Percentiles rank a stretch among this genome's conserved stretches.
Conservation (phyloP, 148 eudicot genomes). For the Talinum fruticosum region DNA sequence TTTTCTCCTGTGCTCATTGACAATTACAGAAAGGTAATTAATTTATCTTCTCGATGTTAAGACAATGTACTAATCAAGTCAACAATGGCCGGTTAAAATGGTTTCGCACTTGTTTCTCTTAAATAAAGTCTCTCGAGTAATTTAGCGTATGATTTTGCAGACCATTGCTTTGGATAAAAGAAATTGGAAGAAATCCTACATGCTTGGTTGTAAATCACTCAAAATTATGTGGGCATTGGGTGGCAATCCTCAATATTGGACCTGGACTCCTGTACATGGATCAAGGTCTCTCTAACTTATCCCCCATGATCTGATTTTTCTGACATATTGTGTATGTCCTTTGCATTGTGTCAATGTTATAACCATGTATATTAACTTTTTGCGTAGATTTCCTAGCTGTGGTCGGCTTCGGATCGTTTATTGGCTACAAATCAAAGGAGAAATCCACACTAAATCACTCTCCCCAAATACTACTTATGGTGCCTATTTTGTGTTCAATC, state of each 20-base stretch:
- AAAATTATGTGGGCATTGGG: slow-evolving; percentile 14
- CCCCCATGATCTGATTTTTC: background rate
- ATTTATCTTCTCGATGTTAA: too few relatives aligned
- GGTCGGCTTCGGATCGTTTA: background rate
- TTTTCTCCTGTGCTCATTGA: too few relatives aligned
- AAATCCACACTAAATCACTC: background rate
- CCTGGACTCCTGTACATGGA: slow-evolving; percentile 4
- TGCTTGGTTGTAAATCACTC: slow-evolving; percentile 10
- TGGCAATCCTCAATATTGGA: slow-evolving; percentile 17
- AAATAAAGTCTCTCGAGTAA: too few relatives aligned
- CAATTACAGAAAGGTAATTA: too few relatives aligned
- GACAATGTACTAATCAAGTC: too few relatives aligned
- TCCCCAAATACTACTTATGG: slow-evolving; percentile 20
- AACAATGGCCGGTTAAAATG: too few relatives aligned
- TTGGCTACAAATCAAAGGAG: background rate
- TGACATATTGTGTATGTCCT: too few relatives aligned
- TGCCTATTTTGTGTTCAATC: slow-evolving; percentile 18
- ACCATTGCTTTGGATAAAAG: slow-evolving; percentile 17
- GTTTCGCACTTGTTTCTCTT: too few relatives aligned
- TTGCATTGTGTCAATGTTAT: too few relatives aligned
- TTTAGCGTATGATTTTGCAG: background rate
- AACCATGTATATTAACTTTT: too few relatives aligned
- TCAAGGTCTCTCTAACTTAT: background rate
- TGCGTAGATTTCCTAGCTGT: slow-evolving; percentile 17
- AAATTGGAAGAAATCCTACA: slow-evolving; percentile 29